Evolutionary conservation across 1,139 yeast genomes (phyloP), one percentile per base, ranked within the genome.

Genomic region (Waltiozyma sp.): DNA sequence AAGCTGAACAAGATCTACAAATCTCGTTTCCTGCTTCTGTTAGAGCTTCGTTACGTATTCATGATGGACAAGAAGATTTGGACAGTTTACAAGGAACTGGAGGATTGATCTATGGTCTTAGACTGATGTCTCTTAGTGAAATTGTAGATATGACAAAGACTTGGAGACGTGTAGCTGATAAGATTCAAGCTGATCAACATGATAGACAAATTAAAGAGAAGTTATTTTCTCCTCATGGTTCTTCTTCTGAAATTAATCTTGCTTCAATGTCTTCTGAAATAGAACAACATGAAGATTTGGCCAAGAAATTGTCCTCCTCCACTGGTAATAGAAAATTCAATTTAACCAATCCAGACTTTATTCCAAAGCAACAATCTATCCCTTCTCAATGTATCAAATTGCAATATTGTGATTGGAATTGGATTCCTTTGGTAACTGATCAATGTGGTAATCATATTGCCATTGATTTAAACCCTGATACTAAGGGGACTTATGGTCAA

Each of bases 361-460:
- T 76, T 36, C 83, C 84, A n/a, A 60, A 56, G 40, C 96, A 88
- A 63, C 69, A 68, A 42, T 77, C 87, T 1, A 70, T 83, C 14
- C 97, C 97, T 6, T 85, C 86, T 16, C 78, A 78, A 5, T 63
- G 77, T 9, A 68, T 88, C 28, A 85, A 83, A 56, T 69, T 73
- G 3, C 77, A 76, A 1, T 89, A 85, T 63, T 91, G 96, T 2
- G 88, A 87, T 60, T 79, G 87, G 7, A 77, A 75, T 57, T 89
- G 97, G 97, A 80, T 89, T 43, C 97, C 97, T 2, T 62, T 89
- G 38, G 75, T 87, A 19, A 85, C 94, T 13, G 97, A 89, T 59
- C 79, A 77, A 47, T 80, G 84, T 11, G 97, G 97, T 18, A 89
- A 89, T 63, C 87, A 87, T 57, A 79, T 89, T 43, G 97, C 89